Conservation (phyloP, 1,139 yeast species). For the Meyerozyma elateridarum region DNA sequence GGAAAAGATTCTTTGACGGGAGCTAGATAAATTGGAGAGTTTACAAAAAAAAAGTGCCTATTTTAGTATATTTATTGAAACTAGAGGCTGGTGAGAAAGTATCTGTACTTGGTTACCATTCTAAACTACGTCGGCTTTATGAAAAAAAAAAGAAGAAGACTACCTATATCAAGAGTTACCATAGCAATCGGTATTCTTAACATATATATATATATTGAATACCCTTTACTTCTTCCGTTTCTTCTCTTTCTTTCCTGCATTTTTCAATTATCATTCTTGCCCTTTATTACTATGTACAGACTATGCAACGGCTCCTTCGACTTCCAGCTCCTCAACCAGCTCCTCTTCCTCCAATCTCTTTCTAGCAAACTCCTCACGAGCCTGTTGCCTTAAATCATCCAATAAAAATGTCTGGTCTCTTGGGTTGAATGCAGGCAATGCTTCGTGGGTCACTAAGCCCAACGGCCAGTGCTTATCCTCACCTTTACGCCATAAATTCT, state of each 20-base stretch:
- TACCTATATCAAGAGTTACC: no score
- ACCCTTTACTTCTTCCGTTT: background rate
- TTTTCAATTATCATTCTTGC: background rate
- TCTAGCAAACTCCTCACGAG: constrained; percentile 31
- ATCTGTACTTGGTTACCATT: no score
- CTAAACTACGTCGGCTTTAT: no score
- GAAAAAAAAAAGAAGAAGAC: no score
- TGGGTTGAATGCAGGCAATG: constrained; percentile 57
- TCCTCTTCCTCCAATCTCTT: constrained; percentile 15
- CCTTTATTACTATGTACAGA: constrained; percentile 7
- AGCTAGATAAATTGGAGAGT: no score
- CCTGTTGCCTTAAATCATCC: constrained; percentile 49
- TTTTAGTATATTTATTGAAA: no score
- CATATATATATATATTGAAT: no score
- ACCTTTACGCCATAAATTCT: constrained; percentile 81
- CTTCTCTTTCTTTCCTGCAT: background rate
- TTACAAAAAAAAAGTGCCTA: no score
- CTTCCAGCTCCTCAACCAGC: constrained; percentile 7
- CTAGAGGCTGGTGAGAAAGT: no score
- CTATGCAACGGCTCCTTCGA: constrained; percentile 9
- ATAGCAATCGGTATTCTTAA: no score
- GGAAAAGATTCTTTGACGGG: no score
- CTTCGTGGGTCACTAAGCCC: constrained; percentile 52
- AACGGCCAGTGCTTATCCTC: constrained; percentile 61
- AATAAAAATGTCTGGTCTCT: constrained; percentile 62